These are phyloP conservation scores for Acanthamoeba pearcei DNA, from an alignment of 208 protist genomes.

Conservation along the genomic window DNA sequence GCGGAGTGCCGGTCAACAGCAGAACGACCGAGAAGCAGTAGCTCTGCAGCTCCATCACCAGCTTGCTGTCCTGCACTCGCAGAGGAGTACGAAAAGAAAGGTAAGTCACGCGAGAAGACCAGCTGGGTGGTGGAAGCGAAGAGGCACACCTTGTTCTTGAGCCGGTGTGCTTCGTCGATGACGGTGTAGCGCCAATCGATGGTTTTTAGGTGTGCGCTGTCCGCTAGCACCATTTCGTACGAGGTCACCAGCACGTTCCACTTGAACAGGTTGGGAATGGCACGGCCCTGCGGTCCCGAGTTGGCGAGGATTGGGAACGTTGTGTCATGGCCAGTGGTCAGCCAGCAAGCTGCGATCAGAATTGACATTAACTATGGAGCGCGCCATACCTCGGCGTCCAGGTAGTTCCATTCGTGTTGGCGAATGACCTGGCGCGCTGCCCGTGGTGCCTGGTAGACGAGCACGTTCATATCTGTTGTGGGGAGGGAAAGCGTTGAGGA, in stretches of 20 bases:
- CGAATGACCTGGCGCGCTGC: slow-evolving; percentile 84
- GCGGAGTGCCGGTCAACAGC: slow-evolving; percentile 93
- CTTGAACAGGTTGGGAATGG: slow-evolving; percentile 77
- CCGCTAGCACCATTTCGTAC: slow-evolving; percentile 94
- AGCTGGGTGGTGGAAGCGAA: slow-evolving; percentile 83
- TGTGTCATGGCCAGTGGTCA: no score
- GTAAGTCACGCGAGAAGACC: background rate
- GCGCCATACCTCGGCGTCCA: slow-evolving; percentile 49
- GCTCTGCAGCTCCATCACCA: slow-evolving; percentile 72
- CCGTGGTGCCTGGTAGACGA: slow-evolving; percentile 95
- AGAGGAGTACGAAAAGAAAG: slow-evolving; percentile 83
- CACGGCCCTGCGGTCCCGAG: background rate
- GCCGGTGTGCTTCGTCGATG: slow-evolving; percentile 98
- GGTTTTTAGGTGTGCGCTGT: slow-evolving; percentile 91
- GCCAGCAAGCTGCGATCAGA: background rate
- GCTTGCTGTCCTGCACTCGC: slow-evolving; percentile 53
- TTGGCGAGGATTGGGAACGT: no score
- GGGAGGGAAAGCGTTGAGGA: background rate
- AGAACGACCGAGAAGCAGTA: slow-evolving; percentile 76
- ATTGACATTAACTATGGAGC: background rate
- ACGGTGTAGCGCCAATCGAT: slow-evolving; percentile 95
- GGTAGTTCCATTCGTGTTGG: slow-evolving; percentile 87
- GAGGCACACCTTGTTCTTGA: slow-evolving; percentile 86
- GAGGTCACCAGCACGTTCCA: slow-evolving; percentile 97
- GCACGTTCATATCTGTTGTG: slow-evolving; percentile 87